Evolutionary conservation across 768 basidiomycete genomes (phyloP).

Genomic region (Porpolomopsis calyptriformis): DNA sequence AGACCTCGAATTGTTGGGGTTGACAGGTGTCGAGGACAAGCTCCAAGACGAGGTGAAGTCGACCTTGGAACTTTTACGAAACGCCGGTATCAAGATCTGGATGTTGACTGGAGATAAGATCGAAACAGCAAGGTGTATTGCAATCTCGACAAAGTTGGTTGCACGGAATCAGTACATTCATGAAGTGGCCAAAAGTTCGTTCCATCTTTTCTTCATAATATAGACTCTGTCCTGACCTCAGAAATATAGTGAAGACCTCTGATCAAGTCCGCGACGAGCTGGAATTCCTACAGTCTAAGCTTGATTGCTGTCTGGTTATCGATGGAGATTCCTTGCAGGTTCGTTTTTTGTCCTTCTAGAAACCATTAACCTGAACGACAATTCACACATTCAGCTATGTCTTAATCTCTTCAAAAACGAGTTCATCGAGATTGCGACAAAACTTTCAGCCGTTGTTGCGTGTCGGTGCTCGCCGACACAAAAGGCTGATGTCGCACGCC

Average conservation of each 20-base stretch:
- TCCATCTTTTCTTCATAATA: constrained; percentile 4
- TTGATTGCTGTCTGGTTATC: constrained; percentile 96
- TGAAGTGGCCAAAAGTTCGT: constrained; percentile 83
- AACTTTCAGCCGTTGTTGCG: constrained; percentile 91
- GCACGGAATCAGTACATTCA: constrained; percentile 96
- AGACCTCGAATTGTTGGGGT: constrained; percentile 82
- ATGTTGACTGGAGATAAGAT: constrained; percentile 99
- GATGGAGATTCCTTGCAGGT: constrained; percentile 96
- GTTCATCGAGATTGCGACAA: constrained; percentile 93
- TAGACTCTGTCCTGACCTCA: constrained; percentile 3
- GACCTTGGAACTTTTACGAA: constrained; percentile 84
- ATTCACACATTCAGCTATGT: constrained; percentile 54
- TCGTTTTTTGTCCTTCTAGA: constrained; percentile 8
- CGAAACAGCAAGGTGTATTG: constrained; percentile 96
- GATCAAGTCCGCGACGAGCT: constrained; percentile 80
- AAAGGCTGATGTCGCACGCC: constrained; percentile 92
- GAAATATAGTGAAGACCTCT: constrained; percentile 63
- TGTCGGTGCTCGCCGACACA: constrained; percentile 98
- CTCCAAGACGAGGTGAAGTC: constrained; percentile 94
- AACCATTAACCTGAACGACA: neutral
- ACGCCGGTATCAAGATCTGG: constrained; percentile 98
- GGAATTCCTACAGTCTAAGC: constrained; percentile 87
- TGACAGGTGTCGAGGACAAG: constrained; percentile 99
- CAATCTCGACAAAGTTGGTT: constrained; percentile 93
- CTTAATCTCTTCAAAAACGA: constrained; percentile 84